These are phyloP conservation scores for Hypoxylon intermedium DNA, from an alignment of 495 filamentous ascomycete genomes.

Conservation along the genomic window DNA sequence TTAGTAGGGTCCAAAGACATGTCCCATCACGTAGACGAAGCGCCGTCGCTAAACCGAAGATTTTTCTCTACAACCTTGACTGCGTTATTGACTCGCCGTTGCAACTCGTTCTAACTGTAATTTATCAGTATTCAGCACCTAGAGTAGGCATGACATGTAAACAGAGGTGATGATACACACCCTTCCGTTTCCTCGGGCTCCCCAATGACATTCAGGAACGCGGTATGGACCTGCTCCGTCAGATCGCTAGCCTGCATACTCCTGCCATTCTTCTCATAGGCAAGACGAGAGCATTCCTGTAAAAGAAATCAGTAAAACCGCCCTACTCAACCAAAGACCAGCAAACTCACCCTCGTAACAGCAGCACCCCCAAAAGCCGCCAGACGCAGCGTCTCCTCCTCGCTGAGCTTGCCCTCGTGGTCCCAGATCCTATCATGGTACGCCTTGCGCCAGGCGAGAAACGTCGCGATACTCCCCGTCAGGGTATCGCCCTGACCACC, in stretches of 20 bases:
- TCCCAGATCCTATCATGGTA: constrained; percentile 89
- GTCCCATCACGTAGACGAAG: neutral
- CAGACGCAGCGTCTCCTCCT: constrained; percentile 73
- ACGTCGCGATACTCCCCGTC: constrained; percentile 85
- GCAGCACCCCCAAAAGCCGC: constrained; percentile 86
- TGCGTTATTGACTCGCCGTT: neutral
- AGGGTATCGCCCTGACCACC: constrained; percentile 97
- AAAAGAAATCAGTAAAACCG: constrained; percentile 15
- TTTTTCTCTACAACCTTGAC: constrained; percentile 15
- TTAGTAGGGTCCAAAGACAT: too few species aligned
- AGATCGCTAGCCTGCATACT: constrained; percentile 94
- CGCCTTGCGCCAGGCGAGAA: constrained; percentile 84
- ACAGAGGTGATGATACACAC: neutral
- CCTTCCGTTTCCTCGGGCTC: constrained; percentile 40
- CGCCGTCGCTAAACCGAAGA: too few species aligned
- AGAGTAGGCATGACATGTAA: neutral
- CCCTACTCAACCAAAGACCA: neutral
- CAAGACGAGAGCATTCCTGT: constrained; percentile 83
- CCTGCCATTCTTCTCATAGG: constrained; percentile 85
- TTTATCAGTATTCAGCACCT: constrained; percentile 7
- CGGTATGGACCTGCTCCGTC: constrained; percentile 85
- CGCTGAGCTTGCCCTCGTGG: constrained; percentile 62
- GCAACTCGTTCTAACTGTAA: constrained; percentile 21
- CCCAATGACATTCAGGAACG: constrained; percentile 82
- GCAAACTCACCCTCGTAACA: constrained; percentile 76